Evolutionary conservation across 2,329 filamentous ascomycete species (phyloP), one percentile per base, ranked within the genome.

Genomic region (Capronia coronata): DNA sequence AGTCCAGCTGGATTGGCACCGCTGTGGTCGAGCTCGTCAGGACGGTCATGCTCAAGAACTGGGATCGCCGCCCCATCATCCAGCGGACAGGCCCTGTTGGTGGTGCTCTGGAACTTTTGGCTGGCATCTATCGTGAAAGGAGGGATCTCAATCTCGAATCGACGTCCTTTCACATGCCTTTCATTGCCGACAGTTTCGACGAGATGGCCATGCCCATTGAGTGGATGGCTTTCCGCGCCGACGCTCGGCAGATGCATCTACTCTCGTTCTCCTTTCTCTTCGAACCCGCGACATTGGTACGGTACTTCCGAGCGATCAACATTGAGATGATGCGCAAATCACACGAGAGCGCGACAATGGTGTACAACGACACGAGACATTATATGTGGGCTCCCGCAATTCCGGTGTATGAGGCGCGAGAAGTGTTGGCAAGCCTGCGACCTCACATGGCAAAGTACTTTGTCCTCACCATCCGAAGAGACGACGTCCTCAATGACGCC

Each of bases 291-390:
- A 80, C 80, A 1, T 70, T 94, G 2, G 83, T 94, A 2, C 82
- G 81, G 0, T 94, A 89, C 64, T 96, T 97, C 65, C 83, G 91
- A 14, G 80, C 87, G 2, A 83, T 95, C 62, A 96, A 95, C 63
- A 88, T 93, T 61, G 80, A 86, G 0, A 78, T 78, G 13, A 97
- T 97, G 91, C 87, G 83, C 58, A 79, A 82, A 50, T 79, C 84
- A 13, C 89, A 83, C 60, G 86, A 93, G 61, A 77, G 82, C 56
- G 81, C 86, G 0, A 68, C 71, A 61, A 69, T 69, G 2, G 69
- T 69, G 13, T 69, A 69, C 22, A 69, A 75, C 52, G 67, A 72
- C 14, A 67, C 65, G 2, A 68, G 72, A 51, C 72, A 73, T 45
- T 61, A 63, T 16, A 67, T 70, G 2, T 73, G 70, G 46, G 52